Conservation (phyloP, 441 rosid species). For the Capsella rubella region DNA sequence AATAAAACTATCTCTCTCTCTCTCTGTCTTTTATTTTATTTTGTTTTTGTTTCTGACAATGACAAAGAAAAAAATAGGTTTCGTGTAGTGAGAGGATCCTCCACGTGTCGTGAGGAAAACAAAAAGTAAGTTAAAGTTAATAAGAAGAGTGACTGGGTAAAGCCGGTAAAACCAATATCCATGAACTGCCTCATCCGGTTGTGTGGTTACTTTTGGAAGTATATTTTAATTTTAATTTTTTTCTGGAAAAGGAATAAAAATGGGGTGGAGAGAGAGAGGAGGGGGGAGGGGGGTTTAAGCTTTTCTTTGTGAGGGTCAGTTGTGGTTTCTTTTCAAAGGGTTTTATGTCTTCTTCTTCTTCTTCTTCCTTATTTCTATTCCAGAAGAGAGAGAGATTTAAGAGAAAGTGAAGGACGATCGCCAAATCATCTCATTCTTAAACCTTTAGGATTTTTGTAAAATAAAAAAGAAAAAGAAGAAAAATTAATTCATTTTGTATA, state of each 20-base stretch:
- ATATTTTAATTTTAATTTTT: neutral
- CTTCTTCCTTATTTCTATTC: constrained; percentile 33
- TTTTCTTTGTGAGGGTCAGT: neutral
- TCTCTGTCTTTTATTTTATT: no score
- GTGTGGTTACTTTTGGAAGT: constrained; percentile 20
- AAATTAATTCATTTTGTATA: constrained; percentile 2
- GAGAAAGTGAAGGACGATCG: constrained; percentile 20
- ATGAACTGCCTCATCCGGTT: constrained; percentile 50
- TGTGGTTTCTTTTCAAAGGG: constrained; percentile 30
- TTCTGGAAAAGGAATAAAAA: constrained; percentile 19
- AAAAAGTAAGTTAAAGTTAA: neutral
- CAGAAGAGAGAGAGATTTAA: constrained; percentile 27
- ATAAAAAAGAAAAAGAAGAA: no score
- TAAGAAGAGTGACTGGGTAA: constrained; percentile 31
- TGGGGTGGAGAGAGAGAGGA: neutral
- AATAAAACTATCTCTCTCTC: neutral
- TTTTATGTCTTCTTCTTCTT: constrained; percentile 26
- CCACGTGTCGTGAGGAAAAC: constrained; percentile 57
- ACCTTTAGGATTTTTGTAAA: constrained; percentile 11
- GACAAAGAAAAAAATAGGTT: constrained; percentile 35
- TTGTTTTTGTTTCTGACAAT: constrained; percentile 16
- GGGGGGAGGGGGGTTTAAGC: constrained; percentile 8
- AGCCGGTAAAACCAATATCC: constrained; percentile 41
- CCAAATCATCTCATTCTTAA: constrained; percentile 8
- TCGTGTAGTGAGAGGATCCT: constrained; percentile 35